phyloP scores from a whole-genome alignment of 768 basidiomycete genomes.

The Scleroderma citrinum region DNA sequence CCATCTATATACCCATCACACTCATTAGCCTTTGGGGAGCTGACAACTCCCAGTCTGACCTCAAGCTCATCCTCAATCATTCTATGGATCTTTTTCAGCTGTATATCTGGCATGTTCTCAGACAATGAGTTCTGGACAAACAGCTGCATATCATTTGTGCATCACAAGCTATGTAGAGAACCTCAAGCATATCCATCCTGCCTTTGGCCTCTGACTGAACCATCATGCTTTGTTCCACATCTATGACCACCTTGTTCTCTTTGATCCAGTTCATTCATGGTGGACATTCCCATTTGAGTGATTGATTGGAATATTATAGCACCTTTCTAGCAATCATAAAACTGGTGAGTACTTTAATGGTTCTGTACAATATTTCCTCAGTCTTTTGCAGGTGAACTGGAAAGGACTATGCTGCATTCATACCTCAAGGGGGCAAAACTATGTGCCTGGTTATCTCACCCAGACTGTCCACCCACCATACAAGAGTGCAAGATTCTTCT shows the following conservation, averaged over 20 bases:
- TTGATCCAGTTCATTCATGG: constrained; percentile 35
- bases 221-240: constrained; percentile 28
- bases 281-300: constrained; percentile 36
- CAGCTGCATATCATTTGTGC: constrained; percentile 4
- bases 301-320: constrained; percentile 32
- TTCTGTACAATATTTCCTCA: constrained; percentile 7
- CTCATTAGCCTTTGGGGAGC: constrained; percentile 17
- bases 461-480: constrained; percentile 5
- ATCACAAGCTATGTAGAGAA: constrained; percentile 15
- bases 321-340: constrained; percentile 27
- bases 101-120: constrained; percentile 13
- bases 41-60: background rate
- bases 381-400: constrained; percentile 4
- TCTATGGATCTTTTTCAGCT: constrained; percentile 25
- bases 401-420: constrained; percentile 5
- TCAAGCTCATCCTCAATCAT: constrained; percentile 16
- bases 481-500: constrained; percentile 4
- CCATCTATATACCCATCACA: constrained; percentile 13
- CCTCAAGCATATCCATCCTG: constrained; percentile 17
- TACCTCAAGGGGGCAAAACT: constrained; percentile 13
- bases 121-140: constrained; percentile 6
- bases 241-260: constrained; percentile 28
- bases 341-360: constrained; percentile 12
- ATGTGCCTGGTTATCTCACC: constrained; percentile 1
- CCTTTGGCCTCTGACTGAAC: constrained; percentile 13